Percentiles rank a stretch among this genome's conserved stretches.
Conservation (phyloP, 108 stramenopile genomes). For the Mayamaea pseudoterrestris region DNA sequence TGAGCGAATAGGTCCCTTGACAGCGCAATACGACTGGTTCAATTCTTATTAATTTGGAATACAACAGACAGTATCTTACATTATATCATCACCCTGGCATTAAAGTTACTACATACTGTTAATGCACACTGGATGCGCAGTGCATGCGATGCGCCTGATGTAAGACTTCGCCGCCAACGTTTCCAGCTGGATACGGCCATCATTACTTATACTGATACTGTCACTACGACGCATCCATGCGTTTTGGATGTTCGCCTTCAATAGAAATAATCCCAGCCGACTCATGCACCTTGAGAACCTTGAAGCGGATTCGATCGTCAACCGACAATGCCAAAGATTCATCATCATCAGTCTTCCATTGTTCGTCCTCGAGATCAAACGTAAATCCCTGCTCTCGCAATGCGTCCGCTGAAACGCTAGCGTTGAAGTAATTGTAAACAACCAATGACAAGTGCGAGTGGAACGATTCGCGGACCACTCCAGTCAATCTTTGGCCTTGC, state of each 20-base stretch:
- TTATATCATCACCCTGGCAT: too few relatives aligned
- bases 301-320: not conserved
- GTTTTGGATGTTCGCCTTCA: slow-evolving; percentile 5
- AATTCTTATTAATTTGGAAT: too few relatives aligned
- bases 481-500: slow-evolving; percentile 21
- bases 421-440: slow-evolving; percentile 47
- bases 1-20: too few relatives aligned
- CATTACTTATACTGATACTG: too few relatives aligned
- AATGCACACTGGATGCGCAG: too few relatives aligned
- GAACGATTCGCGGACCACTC: slow-evolving; percentile 41
- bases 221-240: too few relatives aligned
- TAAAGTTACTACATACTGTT: too few relatives aligned
- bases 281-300: slow-evolving; percentile 2
- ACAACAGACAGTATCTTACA: too few relatives aligned
- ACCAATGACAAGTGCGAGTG: slow-evolving; percentile 41
- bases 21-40: too few relatives aligned
- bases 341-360: slow-evolving; percentile 21
- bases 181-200: too few relatives aligned
- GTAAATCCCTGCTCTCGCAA: slow-evolving; percentile 23
- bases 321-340: slow-evolving; percentile 1
- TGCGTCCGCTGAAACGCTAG: slow-evolving; percentile 35
- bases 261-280: slow-evolving; percentile 10
- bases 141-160: too few relatives aligned
- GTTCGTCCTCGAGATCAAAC: slow-evolving; percentile 25
- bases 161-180: too few relatives aligned